Base-by-base conservation (phyloP, 176 grass and related monocot genomes). In the Avena sativa region DNA sequence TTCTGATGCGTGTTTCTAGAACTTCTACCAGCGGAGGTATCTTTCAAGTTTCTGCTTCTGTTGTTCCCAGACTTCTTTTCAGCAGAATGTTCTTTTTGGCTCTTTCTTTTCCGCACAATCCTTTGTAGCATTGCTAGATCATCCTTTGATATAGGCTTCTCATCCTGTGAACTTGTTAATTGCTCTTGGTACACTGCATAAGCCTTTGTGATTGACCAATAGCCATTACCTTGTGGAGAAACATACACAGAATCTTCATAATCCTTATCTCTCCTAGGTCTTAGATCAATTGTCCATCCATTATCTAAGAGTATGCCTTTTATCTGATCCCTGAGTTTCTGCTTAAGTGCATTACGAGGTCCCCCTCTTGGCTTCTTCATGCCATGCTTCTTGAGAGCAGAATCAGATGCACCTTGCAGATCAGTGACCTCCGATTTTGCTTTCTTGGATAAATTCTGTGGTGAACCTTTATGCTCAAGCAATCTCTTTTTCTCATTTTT, bases 181-280 rank as follows among this genome's bases (percentile, higher is more conserved):
- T 90, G 76, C 21, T 95, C 90, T 87, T 98, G 90, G 90, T 86
- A 98, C 66, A 91, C 94, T 53, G 69, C 86, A 89, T 98, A 98
- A 89, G 97, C 97, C 65, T 96, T 98, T 73, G 97, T 96, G 51
- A 98, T 98, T 74, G 97, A 98, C 94, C 92, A 98, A 82, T 98
- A 98, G 87, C 89, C 85, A 74, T 52, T 89, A 77, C 92, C 95
- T 66, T 91, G 56, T 49, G 95, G 95, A 83, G 95, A 94, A 78
- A 97, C 86, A 81, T 97, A 97, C 21, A 97, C 92, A 49, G 95
- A 92, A 81, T 94, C 95, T 91, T 97, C 88, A 57, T 94, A 97
- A 79, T 91, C 88, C 85, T 87, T 94, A 81, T 75, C 85, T 89
- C 62, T 93, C 72, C 95, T 90, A 20, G 55, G 92, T 72, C 92